phyloP scores from a whole-genome alignment of 2,329 filamentous ascomycete species.

The Xylariales sp. region DNA sequence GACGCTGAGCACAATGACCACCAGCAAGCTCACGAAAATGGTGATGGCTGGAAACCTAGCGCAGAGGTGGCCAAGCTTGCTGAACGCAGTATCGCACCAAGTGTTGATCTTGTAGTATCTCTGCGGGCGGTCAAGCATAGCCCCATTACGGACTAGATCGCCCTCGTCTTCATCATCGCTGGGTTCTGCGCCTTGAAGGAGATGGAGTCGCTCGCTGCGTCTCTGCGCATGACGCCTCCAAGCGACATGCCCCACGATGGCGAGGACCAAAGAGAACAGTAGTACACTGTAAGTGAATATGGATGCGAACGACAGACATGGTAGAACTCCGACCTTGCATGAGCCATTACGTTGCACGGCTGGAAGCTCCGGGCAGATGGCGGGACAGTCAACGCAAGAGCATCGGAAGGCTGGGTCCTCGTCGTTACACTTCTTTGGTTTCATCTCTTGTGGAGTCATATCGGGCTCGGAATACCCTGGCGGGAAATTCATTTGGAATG shows the following conservation, averaged over 20 bases:
- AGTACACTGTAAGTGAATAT: slow-evolving; percentile 80
- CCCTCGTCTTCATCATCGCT: slow-evolving; percentile 95
- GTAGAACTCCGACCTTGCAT: slow-evolving; percentile 82
- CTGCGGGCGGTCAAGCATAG: slow-evolving; percentile 73
- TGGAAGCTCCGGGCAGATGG: slow-evolving; percentile 77
- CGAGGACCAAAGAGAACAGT: slow-evolving; percentile 61
- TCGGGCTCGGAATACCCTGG: slow-evolving; percentile 54
- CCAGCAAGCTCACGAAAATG: slow-evolving; percentile 67
- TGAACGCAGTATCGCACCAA: slow-evolving; percentile 75
- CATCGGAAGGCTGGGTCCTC: slow-evolving; percentile 81
- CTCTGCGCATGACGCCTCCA: slow-evolving; percentile 69
- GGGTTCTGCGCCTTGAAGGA: slow-evolving; percentile 77
- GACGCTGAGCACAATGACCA: slow-evolving; percentile 74
- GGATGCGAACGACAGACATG: slow-evolving; percentile 89
- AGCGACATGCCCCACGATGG: slow-evolving; percentile 67
- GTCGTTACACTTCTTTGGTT: slow-evolving; percentile 83
- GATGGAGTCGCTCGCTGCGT: slow-evolving; percentile 75
- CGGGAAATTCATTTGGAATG: slow-evolving; percentile 97
- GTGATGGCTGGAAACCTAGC: slow-evolving; percentile 82
- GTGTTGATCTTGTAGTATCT: slow-evolving; percentile 81
- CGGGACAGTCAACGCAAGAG: slow-evolving; percentile 88
- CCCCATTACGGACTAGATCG: slow-evolving; percentile 70
- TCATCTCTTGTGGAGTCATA: slow-evolving; percentile 70
- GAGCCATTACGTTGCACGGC: slow-evolving; percentile 63
- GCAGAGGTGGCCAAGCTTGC: slow-evolving; percentile 71